These are phyloP conservation scores for Eucalyptus shirleyi DNA, from an alignment of 345 rosid species.

Conservation along the genomic window DNA sequence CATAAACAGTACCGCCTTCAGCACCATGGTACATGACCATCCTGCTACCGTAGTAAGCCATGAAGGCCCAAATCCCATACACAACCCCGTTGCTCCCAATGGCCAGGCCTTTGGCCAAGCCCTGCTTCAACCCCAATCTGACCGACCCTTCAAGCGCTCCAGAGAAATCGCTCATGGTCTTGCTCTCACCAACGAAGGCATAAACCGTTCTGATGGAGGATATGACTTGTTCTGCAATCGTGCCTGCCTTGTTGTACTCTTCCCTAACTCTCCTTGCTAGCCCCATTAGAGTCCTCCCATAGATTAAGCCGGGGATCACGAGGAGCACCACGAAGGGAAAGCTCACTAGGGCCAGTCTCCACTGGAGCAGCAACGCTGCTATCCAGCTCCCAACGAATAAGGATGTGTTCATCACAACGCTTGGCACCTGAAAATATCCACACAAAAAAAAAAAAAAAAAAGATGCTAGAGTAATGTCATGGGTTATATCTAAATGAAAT, in stretches of 20 bases:
- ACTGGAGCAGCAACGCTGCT: neutral
- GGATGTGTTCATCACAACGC: neutral
- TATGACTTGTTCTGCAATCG: conserved; percentile 1
- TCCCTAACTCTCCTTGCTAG: neutral
- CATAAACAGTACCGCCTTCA: neutral
- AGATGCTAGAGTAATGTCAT: neutral
- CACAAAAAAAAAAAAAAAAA: too few species aligned
- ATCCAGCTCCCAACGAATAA: neutral
- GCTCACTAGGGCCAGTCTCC: conserved; percentile 7
- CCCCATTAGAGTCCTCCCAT: conserved; percentile 1
- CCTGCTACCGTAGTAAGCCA: conserved; percentile 4
- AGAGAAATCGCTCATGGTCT: neutral
- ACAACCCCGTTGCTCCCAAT: neutral
- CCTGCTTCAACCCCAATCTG: conserved; percentile 1
- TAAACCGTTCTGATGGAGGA: conserved; percentile 5
- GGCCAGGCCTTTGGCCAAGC: conserved; percentile 6
- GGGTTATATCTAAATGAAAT: neutral
- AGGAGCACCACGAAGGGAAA: neutral
- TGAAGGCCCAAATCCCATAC: conserved; percentile 1
- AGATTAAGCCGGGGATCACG: conserved; percentile 1
- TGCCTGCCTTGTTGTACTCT: conserved; percentile 3
- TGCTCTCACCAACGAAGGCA: conserved; percentile 1
- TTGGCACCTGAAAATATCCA: neutral
- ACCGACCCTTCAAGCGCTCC: neutral
- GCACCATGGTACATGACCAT: conserved; percentile 5